Evolutionary conservation across 2,329 filamentous ascomycete genomes (phyloP).

Genomic region (Hymenoscyphus fructigenus): DNA sequence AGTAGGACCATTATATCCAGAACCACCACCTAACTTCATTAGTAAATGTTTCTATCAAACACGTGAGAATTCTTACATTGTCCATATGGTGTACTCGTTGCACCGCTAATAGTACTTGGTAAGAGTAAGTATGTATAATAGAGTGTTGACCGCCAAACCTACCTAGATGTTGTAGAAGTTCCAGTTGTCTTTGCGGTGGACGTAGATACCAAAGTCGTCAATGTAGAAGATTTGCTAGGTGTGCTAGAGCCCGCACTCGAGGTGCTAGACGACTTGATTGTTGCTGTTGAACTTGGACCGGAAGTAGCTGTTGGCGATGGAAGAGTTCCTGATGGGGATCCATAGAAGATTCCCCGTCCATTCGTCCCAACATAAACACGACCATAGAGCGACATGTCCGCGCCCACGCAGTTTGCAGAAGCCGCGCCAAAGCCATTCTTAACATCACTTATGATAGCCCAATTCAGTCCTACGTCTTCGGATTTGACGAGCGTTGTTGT

Average conservation of each 20-base stretch:
- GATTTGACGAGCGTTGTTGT: slow-evolving; percentile 31
- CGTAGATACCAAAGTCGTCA: no score
- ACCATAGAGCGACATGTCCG: slow-evolving; percentile 32
- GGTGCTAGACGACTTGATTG: background rate
- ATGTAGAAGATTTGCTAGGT: background rate
- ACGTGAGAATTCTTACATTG: background rate
- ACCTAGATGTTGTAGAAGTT: background rate
- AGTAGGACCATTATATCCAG: slow-evolving; percentile 19
- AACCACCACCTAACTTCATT: slow-evolving; percentile 10
- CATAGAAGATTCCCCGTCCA: slow-evolving; percentile 38
- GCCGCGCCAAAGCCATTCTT: slow-evolving; percentile 33
- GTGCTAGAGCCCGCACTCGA: background rate
- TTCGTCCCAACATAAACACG: slow-evolving; percentile 36
- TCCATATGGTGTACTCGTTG: slow-evolving; percentile 3
- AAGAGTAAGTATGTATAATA: background rate
- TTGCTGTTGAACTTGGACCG: background rate
- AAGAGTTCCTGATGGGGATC: slow-evolving; percentile 27
- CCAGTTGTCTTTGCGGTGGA: no score
- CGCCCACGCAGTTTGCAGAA: slow-evolving; percentile 31
- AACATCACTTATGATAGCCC: slow-evolving; percentile 34
- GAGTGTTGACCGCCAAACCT: background rate
- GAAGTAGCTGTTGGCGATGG: slow-evolving; percentile 28
- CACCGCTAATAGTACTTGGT: slow-evolving; percentile 4
- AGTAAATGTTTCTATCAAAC: no score
- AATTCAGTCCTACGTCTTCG: slow-evolving; percentile 32